Evolutionary conservation across 2,329 filamentous ascomycete genomes (phyloP).

Genomic region (Phialocephala sp.): DNA sequence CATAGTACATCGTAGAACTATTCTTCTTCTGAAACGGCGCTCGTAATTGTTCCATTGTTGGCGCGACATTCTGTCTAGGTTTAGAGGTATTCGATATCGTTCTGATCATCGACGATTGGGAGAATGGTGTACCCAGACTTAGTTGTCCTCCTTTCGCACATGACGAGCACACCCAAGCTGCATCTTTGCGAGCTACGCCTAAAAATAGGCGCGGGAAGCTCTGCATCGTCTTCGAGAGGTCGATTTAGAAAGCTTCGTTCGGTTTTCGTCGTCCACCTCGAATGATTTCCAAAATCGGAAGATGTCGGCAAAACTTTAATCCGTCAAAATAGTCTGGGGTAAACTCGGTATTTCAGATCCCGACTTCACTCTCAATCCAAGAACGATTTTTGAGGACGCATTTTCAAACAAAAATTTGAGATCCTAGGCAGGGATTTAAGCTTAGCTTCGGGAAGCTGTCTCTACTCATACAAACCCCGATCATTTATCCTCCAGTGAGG

Average conservation of each 20-base stretch:
- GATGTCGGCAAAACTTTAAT: conserved; percentile 27
- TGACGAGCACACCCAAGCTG: conserved; percentile 40
- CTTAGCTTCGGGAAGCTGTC: neutral
- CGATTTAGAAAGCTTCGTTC: neutral
- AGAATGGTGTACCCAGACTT: conserved; percentile 30
- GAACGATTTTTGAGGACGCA: neutral
- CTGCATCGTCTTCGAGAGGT: conserved; percentile 32
- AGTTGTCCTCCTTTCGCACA: conserved; percentile 34
- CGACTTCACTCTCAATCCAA: neutral
- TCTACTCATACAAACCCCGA: neutral
- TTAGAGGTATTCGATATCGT: conserved; percentile 38
- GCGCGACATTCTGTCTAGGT: conserved; percentile 44
- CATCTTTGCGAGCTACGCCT: conserved; percentile 34
- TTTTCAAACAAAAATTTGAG: neutral
- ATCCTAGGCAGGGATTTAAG: neutral
- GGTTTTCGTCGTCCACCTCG: conserved; percentile 14
- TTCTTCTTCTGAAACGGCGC: conserved; percentile 72
- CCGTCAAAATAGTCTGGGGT: conserved; percentile 17
- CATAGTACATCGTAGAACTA: conserved; percentile 73
- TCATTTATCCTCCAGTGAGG: neutral
- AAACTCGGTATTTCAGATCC: neutral
- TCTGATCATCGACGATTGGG: conserved; percentile 36
- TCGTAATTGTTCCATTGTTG: conserved; percentile 68
- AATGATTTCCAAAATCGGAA: conserved; percentile 23
- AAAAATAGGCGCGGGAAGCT: conserved; percentile 32